These are phyloP conservation scores for Leccinum pellstonianum DNA, from an alignment of 768 basidiomycete genomes.

Conservation along the genomic window DNA sequence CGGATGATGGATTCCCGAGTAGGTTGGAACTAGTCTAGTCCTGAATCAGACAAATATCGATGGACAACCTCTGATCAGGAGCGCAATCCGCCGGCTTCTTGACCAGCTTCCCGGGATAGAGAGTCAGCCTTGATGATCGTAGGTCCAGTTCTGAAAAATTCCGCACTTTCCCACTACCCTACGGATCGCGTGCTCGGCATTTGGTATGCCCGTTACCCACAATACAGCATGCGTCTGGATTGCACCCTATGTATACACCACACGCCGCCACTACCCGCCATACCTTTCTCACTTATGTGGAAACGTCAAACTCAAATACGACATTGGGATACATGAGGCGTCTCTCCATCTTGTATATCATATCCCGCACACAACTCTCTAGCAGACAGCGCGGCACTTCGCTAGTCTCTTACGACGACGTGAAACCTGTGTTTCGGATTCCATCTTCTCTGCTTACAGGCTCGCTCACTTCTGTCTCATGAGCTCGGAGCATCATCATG, in stretches of 20 bases:
- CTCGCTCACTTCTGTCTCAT: neutral
- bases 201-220: neutral
- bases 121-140: neutral
- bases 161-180: neutral
- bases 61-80: neutral
- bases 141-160: neutral
- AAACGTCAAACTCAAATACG: neutral
- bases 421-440: slow-evolving; percentile 4
- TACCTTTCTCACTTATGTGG: neutral
- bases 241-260: neutral
- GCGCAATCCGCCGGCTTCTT: neutral
- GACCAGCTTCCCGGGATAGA: neutral
- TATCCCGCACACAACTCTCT: neutral
- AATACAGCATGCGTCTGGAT: neutral
- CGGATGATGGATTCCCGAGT: slow-evolving; percentile 1
- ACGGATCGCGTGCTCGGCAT: neutral
- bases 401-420: neutral
- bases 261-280: neutral
- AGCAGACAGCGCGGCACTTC: neutral
- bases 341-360: neutral
- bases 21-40: neutral
- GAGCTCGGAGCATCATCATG: neutral
- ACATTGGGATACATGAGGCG: neutral
- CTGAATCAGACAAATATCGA: neutral
- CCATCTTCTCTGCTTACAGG: neutral